Conservation (phyloP, 176 grass and related monocot genomes). For the Oryza punctata region DNA sequence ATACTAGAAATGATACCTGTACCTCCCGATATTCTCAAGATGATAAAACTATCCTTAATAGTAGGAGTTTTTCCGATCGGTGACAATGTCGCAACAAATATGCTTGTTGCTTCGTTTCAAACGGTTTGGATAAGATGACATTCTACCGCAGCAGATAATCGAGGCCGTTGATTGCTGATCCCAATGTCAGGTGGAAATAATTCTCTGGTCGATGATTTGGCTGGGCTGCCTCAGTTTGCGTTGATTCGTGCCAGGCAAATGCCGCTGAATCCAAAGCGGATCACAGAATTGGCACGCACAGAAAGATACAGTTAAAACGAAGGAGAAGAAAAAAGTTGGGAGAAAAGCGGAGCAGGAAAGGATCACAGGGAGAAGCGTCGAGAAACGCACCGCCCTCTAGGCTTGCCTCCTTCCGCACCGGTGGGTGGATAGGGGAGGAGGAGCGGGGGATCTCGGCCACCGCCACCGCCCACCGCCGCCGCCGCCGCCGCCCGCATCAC, state of each 20-base stretch:
- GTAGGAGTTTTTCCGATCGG: too few species aligned
- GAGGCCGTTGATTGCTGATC: neutral
- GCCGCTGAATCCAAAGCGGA: slow-evolving; percentile 39
- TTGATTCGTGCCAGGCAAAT: neutral
- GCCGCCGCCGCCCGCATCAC: slow-evolving; percentile 22
- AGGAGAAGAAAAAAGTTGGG: neutral
- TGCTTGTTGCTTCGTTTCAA: too few species aligned
- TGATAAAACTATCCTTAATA: too few species aligned
- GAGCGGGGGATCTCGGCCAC: slow-evolving; percentile 35
- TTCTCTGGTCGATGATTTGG: too few species aligned
- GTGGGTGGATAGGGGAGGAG: slow-evolving; percentile 36
- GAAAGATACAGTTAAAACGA: neutral
- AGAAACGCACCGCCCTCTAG: slow-evolving; percentile 33
- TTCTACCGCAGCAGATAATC: neutral
- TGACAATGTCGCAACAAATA: too few species aligned
- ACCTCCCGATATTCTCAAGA: too few species aligned
- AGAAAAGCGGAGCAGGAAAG: neutral
- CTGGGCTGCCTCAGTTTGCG: neutral
- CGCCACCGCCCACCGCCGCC: neutral
- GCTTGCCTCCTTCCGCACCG: slow-evolving; percentile 21
- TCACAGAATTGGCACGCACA: slow-evolving; percentile 30
- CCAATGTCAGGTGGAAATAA: neutral
- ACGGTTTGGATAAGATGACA: too few species aligned
- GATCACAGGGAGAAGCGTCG: slow-evolving; percentile 38
- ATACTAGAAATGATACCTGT: too few species aligned